Evolutionary conservation across 2,329 filamentous ascomycete species (phyloP), one percentile per base, ranked within the genome.

Genomic region (Pseudopyricularia javanii): DNA sequence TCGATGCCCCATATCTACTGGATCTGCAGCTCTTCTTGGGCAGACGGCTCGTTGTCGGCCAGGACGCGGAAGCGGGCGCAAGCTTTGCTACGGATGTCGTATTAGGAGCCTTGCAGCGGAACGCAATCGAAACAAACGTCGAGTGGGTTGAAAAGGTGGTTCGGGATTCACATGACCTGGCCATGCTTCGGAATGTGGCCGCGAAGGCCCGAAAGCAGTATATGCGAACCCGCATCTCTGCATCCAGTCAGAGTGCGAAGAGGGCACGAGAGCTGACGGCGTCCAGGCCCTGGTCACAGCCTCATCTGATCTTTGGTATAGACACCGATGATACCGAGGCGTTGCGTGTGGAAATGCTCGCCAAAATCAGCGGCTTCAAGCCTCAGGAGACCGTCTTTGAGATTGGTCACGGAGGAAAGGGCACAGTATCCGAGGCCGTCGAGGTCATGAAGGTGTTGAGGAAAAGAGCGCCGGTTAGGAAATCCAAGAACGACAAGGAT

Each of bases 341-440:
- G n/a, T 33, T 24, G 49, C 80, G 91, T 32, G 82, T 90, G 49
- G 83, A 86, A 50, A 95, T 98, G 88, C 74, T 98, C 30, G 88
- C 89, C 32, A 81, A 84, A 54, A 88, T 98, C 54, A 91, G 88
- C 61, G 85, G 86, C 2, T 98, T 93, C 70, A 82, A 88, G 60
- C 93, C 94, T 0, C 76, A 84, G 45, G 93, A 98, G 68, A 97
- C 91, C 0, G 88, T 98, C n/a, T 98, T 98, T 60, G 93, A 98
- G 67, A 84, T 96, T 57, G 86, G 87, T 7, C 58, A 62, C 12
- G 82, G 85, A 59, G 79, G 83, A 56, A 85, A 83, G 37, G 85
- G 86, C 58, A 75, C 68, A 2, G 75, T 73, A 2, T 74, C 70
- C 49, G 82, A 85, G 63, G 84, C 86, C 7, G 85, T 84, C 2